Percentiles rank a stretch among this genome's conserved stretches.
These are phyloP conservation scores for Polygonum aviculare DNA, from an alignment of 148 eudicot genomes.

Conservation along the genomic window DNA sequence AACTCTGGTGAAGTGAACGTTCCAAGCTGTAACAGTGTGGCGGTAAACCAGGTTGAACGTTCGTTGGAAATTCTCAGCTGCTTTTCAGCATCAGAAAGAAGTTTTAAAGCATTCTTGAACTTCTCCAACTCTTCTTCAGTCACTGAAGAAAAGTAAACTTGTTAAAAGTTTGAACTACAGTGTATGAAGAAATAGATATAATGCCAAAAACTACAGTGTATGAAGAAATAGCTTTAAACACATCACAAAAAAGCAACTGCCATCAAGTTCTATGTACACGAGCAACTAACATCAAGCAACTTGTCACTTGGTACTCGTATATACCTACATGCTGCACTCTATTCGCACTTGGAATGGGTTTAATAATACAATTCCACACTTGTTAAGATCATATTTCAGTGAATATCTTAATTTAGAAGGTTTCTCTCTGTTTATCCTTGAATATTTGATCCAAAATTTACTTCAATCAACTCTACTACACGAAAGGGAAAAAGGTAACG, in stretches of 20 bases:
- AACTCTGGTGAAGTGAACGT: conserved; percentile 66
- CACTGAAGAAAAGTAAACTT: conserved; percentile 35
- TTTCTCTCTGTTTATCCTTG: neutral
- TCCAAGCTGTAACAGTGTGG: conserved; percentile 89
- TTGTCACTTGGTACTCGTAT: neutral
- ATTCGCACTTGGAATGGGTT: neutral
- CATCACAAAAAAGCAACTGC: neutral
- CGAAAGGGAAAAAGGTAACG: neutral
- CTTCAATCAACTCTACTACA: neutral
- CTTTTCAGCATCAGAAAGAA: conserved; percentile 96
- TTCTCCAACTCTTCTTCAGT: conserved; percentile 74
- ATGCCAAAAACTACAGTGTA: neutral
- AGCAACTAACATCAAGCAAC: neutral
- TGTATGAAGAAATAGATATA: neutral
- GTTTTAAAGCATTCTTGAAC: conserved; percentile 77
- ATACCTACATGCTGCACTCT: neutral
- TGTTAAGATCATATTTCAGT: neutral
- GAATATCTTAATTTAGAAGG: neutral
- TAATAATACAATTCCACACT: neutral
- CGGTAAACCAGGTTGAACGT: conserved; percentile 97
- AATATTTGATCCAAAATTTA: neutral
- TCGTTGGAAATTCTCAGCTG: conserved; percentile 90
- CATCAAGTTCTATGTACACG: neutral
- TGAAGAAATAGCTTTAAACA: neutral
- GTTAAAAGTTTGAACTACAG: neutral